Evolutionary conservation across 768 basidiomycete genomes (phyloP).

Genomic region (Coprinopsis cinerea): DNA sequence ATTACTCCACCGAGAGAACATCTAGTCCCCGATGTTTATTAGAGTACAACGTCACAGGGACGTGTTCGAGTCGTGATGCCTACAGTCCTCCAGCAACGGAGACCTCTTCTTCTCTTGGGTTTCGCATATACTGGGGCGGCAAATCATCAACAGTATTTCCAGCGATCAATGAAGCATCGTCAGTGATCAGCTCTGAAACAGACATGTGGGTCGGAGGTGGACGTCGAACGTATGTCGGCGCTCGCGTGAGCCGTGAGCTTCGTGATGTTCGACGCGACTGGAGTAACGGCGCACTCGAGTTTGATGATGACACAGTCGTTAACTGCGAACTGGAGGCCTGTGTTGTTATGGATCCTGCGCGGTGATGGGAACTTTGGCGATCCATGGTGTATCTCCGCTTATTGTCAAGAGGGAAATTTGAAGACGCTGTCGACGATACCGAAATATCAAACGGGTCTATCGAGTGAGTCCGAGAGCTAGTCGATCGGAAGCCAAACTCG

Average conservation of each 20-base stretch:
- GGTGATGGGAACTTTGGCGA: neutral
- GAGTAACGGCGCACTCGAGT: neutral
- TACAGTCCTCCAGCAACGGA: neutral
- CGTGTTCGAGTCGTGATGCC: too few species aligned
- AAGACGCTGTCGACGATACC: neutral
- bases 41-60: too few species aligned
- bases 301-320: neutral
- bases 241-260: slow-evolving; percentile 2
- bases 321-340: slow-evolving; percentile 3
- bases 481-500: neutral
- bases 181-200: slow-evolving; percentile 7
- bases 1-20: too few species aligned
- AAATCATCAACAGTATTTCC: neutral
- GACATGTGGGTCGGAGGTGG: neutral
- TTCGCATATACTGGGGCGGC: slow-evolving; percentile 1
- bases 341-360: slow-evolving; percentile 2
- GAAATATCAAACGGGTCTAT: slow-evolving; percentile 3
- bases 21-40: too few species aligned
- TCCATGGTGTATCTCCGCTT: slow-evolving; percentile 1
- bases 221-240: slow-evolving; percentile 4
- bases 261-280: neutral
- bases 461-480: neutral
- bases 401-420: slow-evolving; percentile 3
- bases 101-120: slow-evolving; percentile 3
- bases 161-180: slow-evolving; percentile 7